Percentiles rank a stretch among this genome's conserved stretches.
Conservation (phyloP, 192 early-diverging fungal species). For the Jimgerdemannia flammicorona region DNA sequence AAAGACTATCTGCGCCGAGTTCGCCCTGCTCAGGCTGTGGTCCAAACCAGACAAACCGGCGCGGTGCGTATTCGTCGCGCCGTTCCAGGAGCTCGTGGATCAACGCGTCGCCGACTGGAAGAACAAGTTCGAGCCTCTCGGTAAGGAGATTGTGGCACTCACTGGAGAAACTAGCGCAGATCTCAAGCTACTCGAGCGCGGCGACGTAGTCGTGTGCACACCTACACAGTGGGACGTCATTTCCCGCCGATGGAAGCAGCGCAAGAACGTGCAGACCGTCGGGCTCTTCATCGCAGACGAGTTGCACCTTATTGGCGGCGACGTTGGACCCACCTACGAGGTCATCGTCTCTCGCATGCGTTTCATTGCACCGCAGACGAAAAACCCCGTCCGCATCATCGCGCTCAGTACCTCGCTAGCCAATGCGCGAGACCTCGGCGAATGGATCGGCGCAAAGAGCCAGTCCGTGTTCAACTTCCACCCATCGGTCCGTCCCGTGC, state of each 20-base stretch:
- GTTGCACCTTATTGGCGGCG: conserved; percentile 90
- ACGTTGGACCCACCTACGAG: conserved; percentile 88
- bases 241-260: conserved; percentile 92
- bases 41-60: conserved; percentile 40
- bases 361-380: conserved; percentile 79
- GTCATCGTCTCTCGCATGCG: conserved; percentile 93
- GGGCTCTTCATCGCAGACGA: conserved; percentile 92
- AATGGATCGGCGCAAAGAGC: conserved; percentile 89
- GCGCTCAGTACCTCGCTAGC: conserved; percentile 86
- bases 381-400: conserved; percentile 86
- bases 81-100: conserved; percentile 82
- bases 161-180: conserved; percentile 91
- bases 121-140: conserved; percentile 80
- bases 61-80: conserved; percentile 88
- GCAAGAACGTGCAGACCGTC: conserved; percentile 88
- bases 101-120: conserved; percentile 79
- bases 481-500: conserved; percentile 88
- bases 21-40: conserved; percentile 92
- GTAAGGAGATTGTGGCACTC: conserved; percentile 83
- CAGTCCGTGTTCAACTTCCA: conserved; percentile 92
- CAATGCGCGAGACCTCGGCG: conserved; percentile 97
- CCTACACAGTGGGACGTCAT: conserved; percentile 93
- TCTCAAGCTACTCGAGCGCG: conserved; percentile 82
- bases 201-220: conserved; percentile 90
- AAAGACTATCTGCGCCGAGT: conserved; percentile 94